phyloP scores from a whole-genome alignment of 163 green algal species.

The Trebouxia gelatinosa region DNA sequence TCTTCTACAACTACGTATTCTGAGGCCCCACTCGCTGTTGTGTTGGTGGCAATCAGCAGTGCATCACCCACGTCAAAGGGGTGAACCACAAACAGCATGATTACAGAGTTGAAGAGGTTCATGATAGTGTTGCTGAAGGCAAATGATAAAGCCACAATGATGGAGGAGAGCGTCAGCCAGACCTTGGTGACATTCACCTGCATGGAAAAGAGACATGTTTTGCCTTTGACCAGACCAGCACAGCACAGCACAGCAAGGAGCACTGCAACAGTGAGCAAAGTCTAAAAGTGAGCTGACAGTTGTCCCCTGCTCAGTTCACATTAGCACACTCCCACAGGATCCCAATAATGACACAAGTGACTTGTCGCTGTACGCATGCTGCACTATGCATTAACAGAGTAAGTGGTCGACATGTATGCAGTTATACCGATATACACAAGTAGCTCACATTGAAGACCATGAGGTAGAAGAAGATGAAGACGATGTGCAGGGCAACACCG shows the following conservation, averaged over 20 bases:
- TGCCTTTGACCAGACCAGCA: too few relatives aligned
- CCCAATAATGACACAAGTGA: too few relatives aligned
- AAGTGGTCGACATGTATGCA: too few relatives aligned
- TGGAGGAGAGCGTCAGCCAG: constrained; percentile 40
- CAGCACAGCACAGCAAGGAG: too few relatives aligned
- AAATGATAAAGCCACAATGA: constrained; percentile 45
- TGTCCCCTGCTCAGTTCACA: too few relatives aligned
- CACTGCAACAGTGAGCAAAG: too few relatives aligned
- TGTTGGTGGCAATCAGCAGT: constrained; percentile 19
- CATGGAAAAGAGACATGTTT: constrained; percentile 7
- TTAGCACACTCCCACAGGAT: too few relatives aligned
- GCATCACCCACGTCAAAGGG: constrained; percentile 57
- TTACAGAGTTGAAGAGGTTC: constrained; percentile 41
- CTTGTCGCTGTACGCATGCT: too few relatives aligned
- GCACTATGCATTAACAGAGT: too few relatives aligned
- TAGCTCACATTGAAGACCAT: constrained; percentile 41
- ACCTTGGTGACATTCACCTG: constrained; percentile 44
- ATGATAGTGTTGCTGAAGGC: constrained; percentile 51
- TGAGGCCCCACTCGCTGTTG: constrained; percentile 8
- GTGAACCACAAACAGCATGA: constrained; percentile 59
- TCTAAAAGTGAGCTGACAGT: too few relatives aligned
- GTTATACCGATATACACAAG: too few relatives aligned
- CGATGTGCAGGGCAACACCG: constrained; percentile 40
- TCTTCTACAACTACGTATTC: constrained; percentile 29
- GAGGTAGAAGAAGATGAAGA: constrained; percentile 51